Evolutionary conservation across 768 basidiomycete species (phyloP), one percentile per base, ranked within the genome.

Genomic region (Suillus lakei): DNA sequence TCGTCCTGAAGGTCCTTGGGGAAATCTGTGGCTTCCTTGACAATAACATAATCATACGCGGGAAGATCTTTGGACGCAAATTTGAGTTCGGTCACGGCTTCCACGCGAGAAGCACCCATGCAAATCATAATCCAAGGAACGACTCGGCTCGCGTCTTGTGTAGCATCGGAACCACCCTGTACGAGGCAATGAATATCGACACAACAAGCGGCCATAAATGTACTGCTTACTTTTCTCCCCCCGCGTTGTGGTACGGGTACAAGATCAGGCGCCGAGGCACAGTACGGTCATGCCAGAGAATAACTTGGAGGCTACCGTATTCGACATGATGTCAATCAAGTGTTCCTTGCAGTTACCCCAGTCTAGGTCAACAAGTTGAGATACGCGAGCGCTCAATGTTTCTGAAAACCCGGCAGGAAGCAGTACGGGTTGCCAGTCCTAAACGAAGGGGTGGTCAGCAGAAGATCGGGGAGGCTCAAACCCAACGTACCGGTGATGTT

Each of bases 81-180:
- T 64, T 77, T 80, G 10, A 77, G 36, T n/a, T 87, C 84, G 9
- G 79, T 75, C 34, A 89, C 84, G 2, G 88, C 87, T 74, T 93
- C 91, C 54, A 96, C 89, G 15, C 77, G 80, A 8, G 78, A 76
- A 0, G 95, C 92, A 1, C 94, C 93, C 88, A 96, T 92, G 36
- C 86, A 85, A 50, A 93, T 75, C 41, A 94, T 84, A 66, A 96
- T 91, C 60, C 86, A 86, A 28, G 84, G 86, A 68, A 87, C 85
- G 54, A 72, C 80, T 69, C 81, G 82, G 64, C 79, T 81, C 10
- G 79, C 80, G 66, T 80, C 80, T 71, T 77, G 76, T 18, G 72
- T 63, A 64, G 61, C 32, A 23, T 77, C 77, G 2, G 66, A 21
- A 9, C 43, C 15, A 59, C 64, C 72, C 78, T 80, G 62, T 54